Evolutionary conservation across 345 rosid species (phyloP), one percentile per base, ranked within the genome.

Genomic region (Ceriops tagal): DNA sequence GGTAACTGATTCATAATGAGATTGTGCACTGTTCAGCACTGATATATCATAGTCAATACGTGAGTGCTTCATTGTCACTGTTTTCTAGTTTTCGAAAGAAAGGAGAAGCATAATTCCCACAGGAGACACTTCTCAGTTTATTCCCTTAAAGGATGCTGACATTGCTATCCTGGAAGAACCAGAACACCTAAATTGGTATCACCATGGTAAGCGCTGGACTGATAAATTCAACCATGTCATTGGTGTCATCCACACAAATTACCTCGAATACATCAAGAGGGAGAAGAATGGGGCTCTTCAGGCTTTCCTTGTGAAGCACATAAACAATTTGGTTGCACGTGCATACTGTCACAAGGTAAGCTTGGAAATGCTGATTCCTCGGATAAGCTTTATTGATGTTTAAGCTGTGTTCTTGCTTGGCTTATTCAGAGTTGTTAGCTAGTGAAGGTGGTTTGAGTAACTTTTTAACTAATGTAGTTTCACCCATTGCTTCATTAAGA

Each of bases 141-240:
- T 92, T 72, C 83, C 93, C 8, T 86, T 93, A 26, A 90, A 83
- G 80, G 96, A 95, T 78, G 96, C 97, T 60, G 97, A 95, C 74
- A 86, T 95, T 64, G 96, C 96, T 72, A 86, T 95, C 53, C 86
- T 95, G 35, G 99, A 95, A 84, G 99, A 95, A 63, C 99, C 97
- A 58, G 97, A 95, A 76, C 97, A 95, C 68, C 83, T 95, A 75
- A 95, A 92, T 79, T 95, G 99, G 99, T 95, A 95, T 64, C 85
- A 95, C 74, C 99, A 95, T 62, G 97, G 99, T 52, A 92, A 78
- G 80, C 96, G 96, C 43, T 95, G 99, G 97, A 92, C 99, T 6
- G 89, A 87, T 74, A 95, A 95, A 75, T 95, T 92, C 83, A 92
- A 92, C 77, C 93, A 95, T 79, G 97, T 95, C 58, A 93, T 95